Conservation (phyloP, 257 asterid genomes). For the Jasminum sambac region DNA sequence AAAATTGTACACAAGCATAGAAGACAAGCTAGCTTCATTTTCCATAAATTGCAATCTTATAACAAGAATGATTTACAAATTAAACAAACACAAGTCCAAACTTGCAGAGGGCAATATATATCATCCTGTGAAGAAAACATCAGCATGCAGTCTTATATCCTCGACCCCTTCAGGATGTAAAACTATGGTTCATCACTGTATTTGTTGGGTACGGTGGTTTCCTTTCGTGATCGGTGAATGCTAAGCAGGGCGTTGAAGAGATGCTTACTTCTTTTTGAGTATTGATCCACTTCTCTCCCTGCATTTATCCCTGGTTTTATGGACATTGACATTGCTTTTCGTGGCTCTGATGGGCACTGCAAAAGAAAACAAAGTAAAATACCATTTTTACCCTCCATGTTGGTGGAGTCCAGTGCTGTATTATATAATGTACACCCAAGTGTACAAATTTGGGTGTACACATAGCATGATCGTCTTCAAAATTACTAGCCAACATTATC, state of each 20-base stretch:
- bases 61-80: too few species aligned
- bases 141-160: not conserved
- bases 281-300: constrained; percentile 41
- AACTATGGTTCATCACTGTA: constrained; percentile 26
- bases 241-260: constrained; percentile 60
- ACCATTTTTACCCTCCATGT: too few species aligned
- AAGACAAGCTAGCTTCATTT: too few species aligned
- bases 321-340: constrained; percentile 33
- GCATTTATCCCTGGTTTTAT: constrained; percentile 38
- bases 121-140: not conserved
- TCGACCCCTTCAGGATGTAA: not conserved
- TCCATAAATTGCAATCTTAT: too few species aligned
- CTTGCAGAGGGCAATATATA: too few species aligned
- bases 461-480: not conserved
- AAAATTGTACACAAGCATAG: too few species aligned
- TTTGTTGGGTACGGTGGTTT: constrained; percentile 27
- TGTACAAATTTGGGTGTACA: too few species aligned
- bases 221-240: constrained; percentile 47
- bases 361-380: too few species aligned
- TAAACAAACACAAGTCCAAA: too few species aligned
- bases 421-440: too few species aligned
- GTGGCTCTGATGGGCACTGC: constrained; percentile 67
- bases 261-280: constrained; percentile 53
- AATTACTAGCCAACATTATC: not conserved
- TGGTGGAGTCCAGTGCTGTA: too few species aligned